These are phyloP conservation scores for Hortiboletus campestris DNA, from an alignment of 768 basidiomycete species.

Conservation along the genomic window DNA sequence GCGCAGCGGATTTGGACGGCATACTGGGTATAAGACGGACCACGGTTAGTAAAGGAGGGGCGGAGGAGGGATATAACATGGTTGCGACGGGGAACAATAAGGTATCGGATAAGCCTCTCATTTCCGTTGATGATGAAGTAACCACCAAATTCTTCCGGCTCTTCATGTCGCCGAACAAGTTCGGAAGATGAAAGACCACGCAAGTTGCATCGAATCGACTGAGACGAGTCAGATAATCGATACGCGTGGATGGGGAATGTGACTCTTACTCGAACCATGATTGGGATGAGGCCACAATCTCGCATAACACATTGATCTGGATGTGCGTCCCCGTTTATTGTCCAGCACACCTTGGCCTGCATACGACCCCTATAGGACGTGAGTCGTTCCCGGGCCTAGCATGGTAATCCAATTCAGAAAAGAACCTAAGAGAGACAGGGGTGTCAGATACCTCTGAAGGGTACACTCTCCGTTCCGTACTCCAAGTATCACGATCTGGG, in stretches of 20 bases:
- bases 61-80: constrained; percentile 93
- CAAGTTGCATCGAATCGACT: constrained; percentile 95
- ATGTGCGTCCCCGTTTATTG: constrained; percentile 62
- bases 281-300: constrained; percentile 90
- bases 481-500: constrained; percentile 74
- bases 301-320: constrained; percentile 63
- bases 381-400: constrained; percentile 86
- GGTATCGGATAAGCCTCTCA: constrained; percentile 96
- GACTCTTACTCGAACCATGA: constrained; percentile 90
- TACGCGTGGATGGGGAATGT: background rate
- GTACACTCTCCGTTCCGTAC: constrained; percentile 75
- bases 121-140: constrained; percentile 99
- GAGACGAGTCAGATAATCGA: constrained; percentile 1
- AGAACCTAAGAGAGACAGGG: background rate
- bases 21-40: constrained; percentile 91
- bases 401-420: constrained; percentile 7
- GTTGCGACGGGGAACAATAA: constrained; percentile 93
- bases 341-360: constrained; percentile 85
- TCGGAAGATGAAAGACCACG: constrained; percentile 80
- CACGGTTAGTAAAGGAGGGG: constrained; percentile 87
- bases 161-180: constrained; percentile 88
- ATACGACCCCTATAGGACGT: constrained; percentile 91
- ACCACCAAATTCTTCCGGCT: constrained; percentile 97
- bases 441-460: constrained; percentile 72
- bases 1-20: constrained; percentile 96